Conservation (phyloP, 148 eudicot genomes). For the Nepenthes gracilis region DNA sequence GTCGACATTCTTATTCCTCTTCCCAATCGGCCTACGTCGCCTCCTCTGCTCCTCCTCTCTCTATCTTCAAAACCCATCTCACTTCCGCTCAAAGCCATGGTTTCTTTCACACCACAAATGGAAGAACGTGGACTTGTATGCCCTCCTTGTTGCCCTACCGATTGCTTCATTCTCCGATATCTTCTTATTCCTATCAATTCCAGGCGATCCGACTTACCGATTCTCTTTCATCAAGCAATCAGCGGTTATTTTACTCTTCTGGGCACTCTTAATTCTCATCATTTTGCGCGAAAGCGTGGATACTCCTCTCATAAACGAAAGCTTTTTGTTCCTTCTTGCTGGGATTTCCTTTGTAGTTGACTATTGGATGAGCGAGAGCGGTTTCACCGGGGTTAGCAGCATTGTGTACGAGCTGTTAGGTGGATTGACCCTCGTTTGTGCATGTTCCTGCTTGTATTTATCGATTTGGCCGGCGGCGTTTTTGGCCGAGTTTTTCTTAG, state of each 20-base stretch:
- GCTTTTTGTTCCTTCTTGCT: constrained; percentile 31
- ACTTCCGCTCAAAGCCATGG: constrained; percentile 57
- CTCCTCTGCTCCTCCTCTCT: constrained; percentile 35
- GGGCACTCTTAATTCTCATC: constrained; percentile 54
- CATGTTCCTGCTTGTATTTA: constrained; percentile 49
- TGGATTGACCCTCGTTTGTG: constrained; percentile 54
- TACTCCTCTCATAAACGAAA: constrained; percentile 26
- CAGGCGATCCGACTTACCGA: constrained; percentile 38
- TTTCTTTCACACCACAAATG: constrained; percentile 52
- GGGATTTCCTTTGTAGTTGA: constrained; percentile 52
- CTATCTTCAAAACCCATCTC: constrained; percentile 57
- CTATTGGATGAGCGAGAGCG: constrained; percentile 35
- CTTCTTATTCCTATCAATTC: constrained; percentile 35
- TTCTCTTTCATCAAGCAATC: constrained; percentile 53
- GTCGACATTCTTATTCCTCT: constrained; percentile 46
- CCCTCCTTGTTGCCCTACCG: constrained; percentile 54
- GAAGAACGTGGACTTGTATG: constrained; percentile 58
- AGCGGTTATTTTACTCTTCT: constrained; percentile 46
- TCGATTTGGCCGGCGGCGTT: constrained; percentile 46
- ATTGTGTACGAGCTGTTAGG: constrained; percentile 35
- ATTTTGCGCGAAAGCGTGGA: constrained; percentile 27
- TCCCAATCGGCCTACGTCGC: constrained; percentile 49
- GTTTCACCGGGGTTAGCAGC: constrained; percentile 37
- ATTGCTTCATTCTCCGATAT: constrained; percentile 40
- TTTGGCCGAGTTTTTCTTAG: constrained; percentile 61